Conservation (phyloP, 192 early-diverging fungal species). For the Phlyctochytrium bullatum region DNA sequence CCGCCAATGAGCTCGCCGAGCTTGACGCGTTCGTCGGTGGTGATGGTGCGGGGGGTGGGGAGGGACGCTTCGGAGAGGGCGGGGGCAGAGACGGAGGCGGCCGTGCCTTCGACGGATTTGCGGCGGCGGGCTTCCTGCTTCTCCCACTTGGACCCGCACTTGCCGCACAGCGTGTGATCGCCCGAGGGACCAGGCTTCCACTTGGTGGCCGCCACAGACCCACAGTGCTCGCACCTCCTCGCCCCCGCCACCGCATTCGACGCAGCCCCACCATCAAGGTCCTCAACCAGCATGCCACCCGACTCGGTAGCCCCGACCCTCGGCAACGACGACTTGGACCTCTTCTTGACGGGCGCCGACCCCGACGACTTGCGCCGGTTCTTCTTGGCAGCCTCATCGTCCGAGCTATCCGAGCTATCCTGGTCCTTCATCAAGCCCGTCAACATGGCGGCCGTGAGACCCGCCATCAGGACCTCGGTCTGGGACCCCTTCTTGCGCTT, state of each 20-base stretch:
- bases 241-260: not conserved
- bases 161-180: constrained; percentile 38
- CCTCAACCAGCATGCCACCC: not conserved
- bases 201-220: constrained; percentile 32
- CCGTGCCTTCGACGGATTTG: too few relatives aligned
- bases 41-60: constrained; percentile 17
- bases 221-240: constrained; percentile 19
- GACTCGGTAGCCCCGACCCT: not conserved
- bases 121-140: constrained; percentile 17
- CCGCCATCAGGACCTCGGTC: not conserved
- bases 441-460: not conserved
- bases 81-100: too few relatives aligned
- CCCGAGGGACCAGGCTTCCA: constrained; percentile 42
- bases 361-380: not conserved
- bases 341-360: not conserved
- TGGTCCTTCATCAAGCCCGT: not conserved
- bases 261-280: not conserved
- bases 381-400: not conserved
- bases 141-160: constrained; percentile 41
- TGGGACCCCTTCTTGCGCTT: not conserved
- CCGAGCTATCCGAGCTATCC: not conserved
- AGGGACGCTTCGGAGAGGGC: not conserved
- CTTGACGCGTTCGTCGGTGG: constrained; percentile 31
- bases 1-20: constrained; percentile 27
- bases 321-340: not conserved